A percentile compares a stretch with the other conserved stretches of the same genome.
Evolutionary conservation across 192 early-diverging fungal species (phyloP).

Genomic region (Coemansia sp.): DNA sequence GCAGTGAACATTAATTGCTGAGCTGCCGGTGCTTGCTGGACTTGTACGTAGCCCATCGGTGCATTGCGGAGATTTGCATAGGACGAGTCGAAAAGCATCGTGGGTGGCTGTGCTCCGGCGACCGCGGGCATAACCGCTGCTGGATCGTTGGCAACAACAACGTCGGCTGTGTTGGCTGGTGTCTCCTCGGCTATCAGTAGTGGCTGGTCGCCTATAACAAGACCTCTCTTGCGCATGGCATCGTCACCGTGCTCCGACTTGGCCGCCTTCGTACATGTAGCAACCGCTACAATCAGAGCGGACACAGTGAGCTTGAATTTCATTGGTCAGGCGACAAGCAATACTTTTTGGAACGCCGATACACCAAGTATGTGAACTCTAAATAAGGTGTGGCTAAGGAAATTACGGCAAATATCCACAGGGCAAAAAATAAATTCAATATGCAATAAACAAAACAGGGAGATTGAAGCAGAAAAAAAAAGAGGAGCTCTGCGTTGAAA

Average conservation of each 20-base stretch:
- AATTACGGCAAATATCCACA: not conserved
- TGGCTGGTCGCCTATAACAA: slow-evolving; percentile 29
- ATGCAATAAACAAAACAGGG: not conserved
- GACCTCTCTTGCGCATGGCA: slow-evolving; percentile 20
- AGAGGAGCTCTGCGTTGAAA: not conserved
- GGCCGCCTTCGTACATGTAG: slow-evolving; percentile 26
- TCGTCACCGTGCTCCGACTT: not conserved
- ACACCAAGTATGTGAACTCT: not conserved
- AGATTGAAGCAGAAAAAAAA: not conserved
- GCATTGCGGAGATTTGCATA: slow-evolving; percentile 12
- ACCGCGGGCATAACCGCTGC: slow-evolving; percentile 6
- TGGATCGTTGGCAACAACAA: slow-evolving; percentile 11
- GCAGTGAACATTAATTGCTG: slow-evolving; percentile 22
- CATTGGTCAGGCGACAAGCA: slow-evolving; percentile 25
- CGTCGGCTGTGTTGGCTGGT: slow-evolving; percentile 15
- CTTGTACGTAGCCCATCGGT: slow-evolving; percentile 17
- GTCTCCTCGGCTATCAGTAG: slow-evolving; percentile 24
- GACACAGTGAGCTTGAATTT: slow-evolving; percentile 41
- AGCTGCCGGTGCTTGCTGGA: slow-evolving; percentile 9
- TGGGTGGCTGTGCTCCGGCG: slow-evolving; percentile 23
- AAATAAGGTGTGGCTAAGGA: not conserved
- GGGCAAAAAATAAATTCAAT: not conserved
- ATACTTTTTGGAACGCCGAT: slow-evolving; percentile 3
- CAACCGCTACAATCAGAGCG: slow-evolving; percentile 33
- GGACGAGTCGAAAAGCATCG: slow-evolving; percentile 21